These are phyloP conservation scores for Pharus latifolius DNA, from an alignment of 176 grass and related monocot species.

Conservation along the genomic window DNA sequence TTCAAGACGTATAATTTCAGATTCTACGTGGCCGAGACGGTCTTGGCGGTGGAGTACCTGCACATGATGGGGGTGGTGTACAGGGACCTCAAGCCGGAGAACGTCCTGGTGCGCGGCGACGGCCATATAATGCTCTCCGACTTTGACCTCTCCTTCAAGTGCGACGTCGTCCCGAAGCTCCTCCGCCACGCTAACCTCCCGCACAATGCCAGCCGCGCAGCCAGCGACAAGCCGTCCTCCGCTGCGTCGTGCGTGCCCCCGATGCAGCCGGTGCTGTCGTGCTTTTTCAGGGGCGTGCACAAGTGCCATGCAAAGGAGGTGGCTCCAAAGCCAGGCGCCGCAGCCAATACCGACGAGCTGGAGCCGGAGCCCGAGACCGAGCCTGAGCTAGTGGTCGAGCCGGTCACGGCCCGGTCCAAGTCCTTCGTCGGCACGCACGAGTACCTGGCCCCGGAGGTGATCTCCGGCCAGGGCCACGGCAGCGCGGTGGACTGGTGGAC, in stretches of 20 bases:
- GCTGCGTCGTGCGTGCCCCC: constrained; percentile 52
- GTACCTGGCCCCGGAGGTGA: constrained; percentile 93
- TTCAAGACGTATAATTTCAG: constrained; percentile 20
- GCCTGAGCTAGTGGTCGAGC: constrained; percentile 76
- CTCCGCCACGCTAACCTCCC: constrained; percentile 31
- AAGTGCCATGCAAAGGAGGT: constrained; percentile 34
- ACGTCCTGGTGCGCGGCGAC: constrained; percentile 73
- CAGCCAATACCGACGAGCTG: neutral
- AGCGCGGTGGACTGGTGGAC: constrained; percentile 97
- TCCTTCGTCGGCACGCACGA: constrained; percentile 97
- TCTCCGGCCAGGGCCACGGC: constrained; percentile 79
- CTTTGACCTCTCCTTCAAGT: constrained; percentile 88
- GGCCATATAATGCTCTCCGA: constrained; percentile 98
- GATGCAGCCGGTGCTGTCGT: constrained; percentile 83
- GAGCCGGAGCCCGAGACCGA: neutral
- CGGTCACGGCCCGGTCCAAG: constrained; percentile 57
- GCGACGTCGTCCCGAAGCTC: constrained; percentile 65
- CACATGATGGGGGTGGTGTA: constrained; percentile 99
- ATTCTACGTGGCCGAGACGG: constrained; percentile 83
- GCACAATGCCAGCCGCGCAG: neutral
- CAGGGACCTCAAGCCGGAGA: constrained; percentile 91
- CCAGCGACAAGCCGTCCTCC: neutral
- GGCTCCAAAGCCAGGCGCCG: neutral
- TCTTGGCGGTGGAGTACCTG: constrained; percentile 82
- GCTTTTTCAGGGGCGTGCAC: constrained; percentile 55